Evolutionary conservation across 1,139 yeast genomes (phyloP), one percentile per base, ranked within the genome.

Genomic region (Hyphopichia wangnamkhiaoensis): DNA sequence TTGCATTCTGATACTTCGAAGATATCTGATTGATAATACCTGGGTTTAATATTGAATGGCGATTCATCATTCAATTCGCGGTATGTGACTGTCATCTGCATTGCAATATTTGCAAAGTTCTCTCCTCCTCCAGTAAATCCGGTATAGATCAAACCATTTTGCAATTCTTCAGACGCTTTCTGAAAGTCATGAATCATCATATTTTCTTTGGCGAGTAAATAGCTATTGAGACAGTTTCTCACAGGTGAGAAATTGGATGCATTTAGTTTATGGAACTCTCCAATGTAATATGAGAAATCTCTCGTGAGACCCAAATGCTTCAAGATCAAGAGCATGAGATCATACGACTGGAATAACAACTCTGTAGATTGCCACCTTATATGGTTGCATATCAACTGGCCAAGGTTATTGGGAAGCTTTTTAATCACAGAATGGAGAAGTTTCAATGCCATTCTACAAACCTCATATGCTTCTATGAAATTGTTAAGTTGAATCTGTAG

Each of bases 231-330:
- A 25, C 65, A 56, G 37, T 62, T 64, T 8, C 63, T 47, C n/a
- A 60, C 45, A 1, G 68, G 67, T 4, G 59, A 49, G 4, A 50
- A 46, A 14, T 51, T 63, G 2, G 58, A 38, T 7, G 50, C 52
- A 31, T 64, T 53, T 17, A 79, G 54, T 31, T 65, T 71, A 7
- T 57, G 54, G 31, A 75, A 62, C 46, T 83, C 89, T 5, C 61
- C 60, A 12, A 70, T 47, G 54, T 73, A 82, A 52, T 68, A 79
- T 3, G 65, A 63, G 30, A 77, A 64, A 39, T 82, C 87, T 45
- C 76, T 76, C 0, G 80, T 63, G 2, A 79, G 50, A 0, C 89
- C 88, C 33, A 79, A 50, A 32, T 65, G 68, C 16, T 66, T 58
- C 39, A 68, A 64, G 1, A 63, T 49, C 3, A 62, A 56, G 24